A percentile compares a stretch with the other conserved stretches of the same genome.
Conservation (phyloP, 345 rosid species). For the Litchi chinensis region DNA sequence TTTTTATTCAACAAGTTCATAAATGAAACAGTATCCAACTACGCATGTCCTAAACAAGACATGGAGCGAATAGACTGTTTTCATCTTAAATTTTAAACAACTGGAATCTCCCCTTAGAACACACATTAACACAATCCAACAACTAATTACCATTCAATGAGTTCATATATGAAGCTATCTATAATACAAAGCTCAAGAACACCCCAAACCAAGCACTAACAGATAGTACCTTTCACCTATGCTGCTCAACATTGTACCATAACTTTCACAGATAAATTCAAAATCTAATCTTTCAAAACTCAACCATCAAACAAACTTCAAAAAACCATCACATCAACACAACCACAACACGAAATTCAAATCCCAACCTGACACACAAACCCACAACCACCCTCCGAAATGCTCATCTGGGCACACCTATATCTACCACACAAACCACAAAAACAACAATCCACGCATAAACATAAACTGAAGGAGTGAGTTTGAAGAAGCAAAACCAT, state of each 20-base stretch:
- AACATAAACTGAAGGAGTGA: background rate
- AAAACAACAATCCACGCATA: background rate
- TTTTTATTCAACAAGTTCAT: background rate
- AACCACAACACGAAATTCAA: background rate
- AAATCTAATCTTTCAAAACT: constrained; percentile 1
- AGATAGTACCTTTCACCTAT: background rate
- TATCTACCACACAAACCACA: background rate
- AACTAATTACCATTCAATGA: background rate
- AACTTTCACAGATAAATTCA: background rate
- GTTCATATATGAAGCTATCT: background rate
- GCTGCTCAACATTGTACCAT: constrained; percentile 1
- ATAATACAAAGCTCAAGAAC: background rate
- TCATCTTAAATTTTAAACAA: too few relatives aligned
- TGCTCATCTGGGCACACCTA: background rate
- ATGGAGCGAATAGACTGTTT: too few relatives aligned
- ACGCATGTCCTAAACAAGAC: too few relatives aligned
- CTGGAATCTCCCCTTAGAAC: background rate
- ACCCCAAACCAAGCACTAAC: background rate
- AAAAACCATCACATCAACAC: background rate
- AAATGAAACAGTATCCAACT: background rate
- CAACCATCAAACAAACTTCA: background rate
- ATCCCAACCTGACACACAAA: background rate
- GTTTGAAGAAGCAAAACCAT: constrained; percentile 31
- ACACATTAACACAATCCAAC: background rate
- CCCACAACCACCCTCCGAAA: background rate